Evolutionary conservation across 169 alveolate species (phyloP).

Genomic region (Eimeria praecox): DNA sequence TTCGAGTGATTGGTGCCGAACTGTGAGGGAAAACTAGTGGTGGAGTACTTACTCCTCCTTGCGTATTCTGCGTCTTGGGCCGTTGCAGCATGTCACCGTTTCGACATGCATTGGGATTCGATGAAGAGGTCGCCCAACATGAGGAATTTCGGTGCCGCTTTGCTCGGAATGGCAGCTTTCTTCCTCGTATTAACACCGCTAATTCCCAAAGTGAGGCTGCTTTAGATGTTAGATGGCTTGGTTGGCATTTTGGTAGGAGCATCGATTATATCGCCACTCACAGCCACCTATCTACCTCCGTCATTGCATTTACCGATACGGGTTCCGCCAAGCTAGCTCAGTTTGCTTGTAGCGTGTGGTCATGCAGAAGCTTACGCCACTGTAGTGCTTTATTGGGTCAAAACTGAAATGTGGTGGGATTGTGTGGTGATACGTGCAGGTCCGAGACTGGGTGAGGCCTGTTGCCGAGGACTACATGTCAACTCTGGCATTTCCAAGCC

Average conservation of each 20-base stretch:
- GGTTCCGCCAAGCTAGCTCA: not conserved
- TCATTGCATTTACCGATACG: not conserved
- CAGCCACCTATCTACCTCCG: not conserved
- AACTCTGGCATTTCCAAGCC: constrained; percentile 62
- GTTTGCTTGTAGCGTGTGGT: not conserved
- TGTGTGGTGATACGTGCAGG: not conserved
- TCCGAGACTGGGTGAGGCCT: constrained; percentile 75
- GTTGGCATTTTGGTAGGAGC: not conserved
- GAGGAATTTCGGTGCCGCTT: constrained; percentile 65
- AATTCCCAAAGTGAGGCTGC: constrained; percentile 13
- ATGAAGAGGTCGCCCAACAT: constrained; percentile 63
- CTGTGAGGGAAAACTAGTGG: not conserved
- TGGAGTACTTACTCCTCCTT: not conserved
- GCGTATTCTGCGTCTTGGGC: not conserved
- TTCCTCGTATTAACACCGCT: constrained; percentile 43
- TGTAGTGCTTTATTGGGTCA: not conserved
- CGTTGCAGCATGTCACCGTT: constrained; percentile 42
- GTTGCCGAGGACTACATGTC: constrained; percentile 71
- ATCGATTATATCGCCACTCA: not conserved
- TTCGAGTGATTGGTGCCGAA: not conserved
- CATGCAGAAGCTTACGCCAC: not conserved
- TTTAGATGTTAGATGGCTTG: not conserved
- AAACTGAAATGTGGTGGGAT: not conserved
- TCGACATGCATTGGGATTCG: constrained; percentile 46
- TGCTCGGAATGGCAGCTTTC: constrained; percentile 22